phyloP scores from a whole-genome alignment of 129 eudicot genomes.

The Rutidosis leptorrhynchoides region DNA sequence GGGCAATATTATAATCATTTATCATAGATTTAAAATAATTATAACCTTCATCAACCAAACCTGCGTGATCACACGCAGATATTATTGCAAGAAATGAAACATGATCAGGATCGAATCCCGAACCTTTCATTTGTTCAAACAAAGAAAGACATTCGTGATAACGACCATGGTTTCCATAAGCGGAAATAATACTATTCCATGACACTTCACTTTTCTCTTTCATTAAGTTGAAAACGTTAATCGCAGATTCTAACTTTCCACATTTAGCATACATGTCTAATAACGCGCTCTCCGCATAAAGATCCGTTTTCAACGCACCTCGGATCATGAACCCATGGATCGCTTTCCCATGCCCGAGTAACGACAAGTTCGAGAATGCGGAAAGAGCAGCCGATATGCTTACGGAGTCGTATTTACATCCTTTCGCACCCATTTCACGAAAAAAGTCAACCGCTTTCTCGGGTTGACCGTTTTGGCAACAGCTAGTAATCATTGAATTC shows the following conservation, averaged over 20 bases:
- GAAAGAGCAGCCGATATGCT: constrained; percentile 72
- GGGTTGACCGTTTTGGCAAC: constrained; percentile 64
- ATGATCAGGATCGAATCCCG: constrained; percentile 59
- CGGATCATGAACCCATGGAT: constrained; percentile 71
- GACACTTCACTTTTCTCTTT: constrained; percentile 63
- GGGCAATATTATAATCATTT: constrained; percentile 42
- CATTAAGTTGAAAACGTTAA: constrained; percentile 54
- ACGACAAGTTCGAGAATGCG: constrained; percentile 61
- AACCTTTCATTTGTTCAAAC: constrained; percentile 49
- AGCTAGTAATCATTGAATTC: constrained; percentile 74
- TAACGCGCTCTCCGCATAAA: constrained; percentile 60
- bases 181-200: constrained; percentile 83
- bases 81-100: constrained; percentile 75
- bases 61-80: constrained; percentile 84
- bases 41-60: constrained; percentile 64
- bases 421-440: constrained; percentile 47
- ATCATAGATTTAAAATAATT: constrained; percentile 53
- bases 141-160: constrained; percentile 43
- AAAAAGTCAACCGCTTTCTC: constrained; percentile 66
- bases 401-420: constrained; percentile 51
- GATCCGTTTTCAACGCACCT: constrained; percentile 44
- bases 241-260: constrained; percentile 52
- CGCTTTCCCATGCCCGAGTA: constrained; percentile 58
- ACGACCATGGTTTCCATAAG: constrained; percentile 74
- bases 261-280: constrained; percentile 78